A percentile compares a stretch with the other conserved stretches of the same genome.
Conservation (phyloP, 805 yeast species). For the Jamesozyma spencerorum region DNA sequence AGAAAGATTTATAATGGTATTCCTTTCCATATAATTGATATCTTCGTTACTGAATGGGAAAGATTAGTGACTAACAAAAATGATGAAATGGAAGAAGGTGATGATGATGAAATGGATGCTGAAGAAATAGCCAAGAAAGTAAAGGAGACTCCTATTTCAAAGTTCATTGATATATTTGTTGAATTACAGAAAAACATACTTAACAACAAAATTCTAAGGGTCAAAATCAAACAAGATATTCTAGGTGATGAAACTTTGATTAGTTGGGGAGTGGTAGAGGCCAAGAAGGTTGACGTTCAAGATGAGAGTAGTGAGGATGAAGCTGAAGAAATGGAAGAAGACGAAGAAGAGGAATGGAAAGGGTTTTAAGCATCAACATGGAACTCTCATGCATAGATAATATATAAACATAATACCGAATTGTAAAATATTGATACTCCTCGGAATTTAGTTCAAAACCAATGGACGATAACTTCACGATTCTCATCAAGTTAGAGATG, state of each 20-base stretch:
- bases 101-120: slow-evolving; percentile 34
- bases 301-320: slow-evolving; percentile 26
- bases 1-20: slow-evolving; percentile 59
- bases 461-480: too few relatives aligned
- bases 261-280: slow-evolving; percentile 48
- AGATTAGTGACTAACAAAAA: slow-evolving; percentile 44
- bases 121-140: slow-evolving; percentile 29
- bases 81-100: slow-evolving; percentile 40
- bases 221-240: slow-evolving; percentile 56
- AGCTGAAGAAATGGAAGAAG: slow-evolving; percentile 19
- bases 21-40: slow-evolving; percentile 77
- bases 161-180: slow-evolving; percentile 52
- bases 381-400: not conserved
- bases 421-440: not conserved
- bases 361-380: slow-evolving; percentile 26
- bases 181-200: slow-evolving; percentile 39
- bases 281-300: slow-evolving; percentile 18
- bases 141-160: slow-evolving; percentile 41
- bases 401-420: not conserved
- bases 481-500: too few relatives aligned
- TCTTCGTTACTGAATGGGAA: slow-evolving; percentile 77
- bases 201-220: slow-evolving; percentile 54
- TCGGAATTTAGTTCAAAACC: too few relatives aligned
- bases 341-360: slow-evolving; percentile 34
- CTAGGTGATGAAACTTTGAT: slow-evolving; percentile 52